Base-by-base conservation (phyloP, 441 rosid genomes). In the Heliophila coronopifolia region DNA sequence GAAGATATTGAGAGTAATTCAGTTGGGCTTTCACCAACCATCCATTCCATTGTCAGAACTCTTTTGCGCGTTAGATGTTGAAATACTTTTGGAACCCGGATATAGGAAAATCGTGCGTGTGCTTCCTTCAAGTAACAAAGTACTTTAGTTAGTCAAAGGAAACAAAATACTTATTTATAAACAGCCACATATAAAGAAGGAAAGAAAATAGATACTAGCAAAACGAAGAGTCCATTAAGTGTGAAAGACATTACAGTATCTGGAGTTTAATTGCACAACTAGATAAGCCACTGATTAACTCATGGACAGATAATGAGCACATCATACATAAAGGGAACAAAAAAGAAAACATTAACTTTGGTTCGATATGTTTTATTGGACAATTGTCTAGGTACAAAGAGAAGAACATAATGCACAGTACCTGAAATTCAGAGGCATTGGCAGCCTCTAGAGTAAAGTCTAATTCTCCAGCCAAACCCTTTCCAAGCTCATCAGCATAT, bases 41-140 rank as follows among this genome's bases (percentile, higher is more conserved):
- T 83, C 98, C 98, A 91, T 68, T 91, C 98, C 98, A 91, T 82
- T n/a, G 98, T 91, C 74, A 86, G 71, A 66, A 86, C 84, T 72
- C 92, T 76, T 78, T 84, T 91, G 42, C 83, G 62, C 32, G 70
- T 79, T 65, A 91, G 68, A 72, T 82, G 69, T 40, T 54, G 63
- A 60, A 63, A 74, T 38, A 91, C 74, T 72, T 79, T 86, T 54
- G 98, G 98, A 65, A 77, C 78, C 31, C 65, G 61, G 33, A 91
- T 91, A 57, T 82, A 84, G 1, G 76, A 45, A 64, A 69, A 80
- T 17, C 36, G 62, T 33, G 90, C 75, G 76, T 91, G 96, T 22
- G 76, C 77, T 75, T 80, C 90, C 98, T 91, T 89, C 58, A 75
- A 26, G 55, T 36, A 59, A 58, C 9, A 7, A 57, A 58, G 20